These are phyloP conservation scores for Suhomyces guaymorum DNA, from an alignment of 1,139 yeast species.

Conservation along the genomic window DNA sequence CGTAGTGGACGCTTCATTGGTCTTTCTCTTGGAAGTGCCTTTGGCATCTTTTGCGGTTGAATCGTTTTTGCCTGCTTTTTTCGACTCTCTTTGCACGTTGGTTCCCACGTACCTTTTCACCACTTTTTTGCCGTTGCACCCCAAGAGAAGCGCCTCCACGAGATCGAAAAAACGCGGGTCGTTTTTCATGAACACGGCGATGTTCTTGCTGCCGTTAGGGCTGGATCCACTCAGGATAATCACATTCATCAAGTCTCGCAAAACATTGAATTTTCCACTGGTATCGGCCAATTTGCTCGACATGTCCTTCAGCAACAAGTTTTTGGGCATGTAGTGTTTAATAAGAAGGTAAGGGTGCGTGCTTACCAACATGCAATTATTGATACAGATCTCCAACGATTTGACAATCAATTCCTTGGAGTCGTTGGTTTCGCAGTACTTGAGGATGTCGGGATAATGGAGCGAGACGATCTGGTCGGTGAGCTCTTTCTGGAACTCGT, in stretches of 20 bases:
- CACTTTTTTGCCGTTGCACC: slow-evolving; percentile 56
- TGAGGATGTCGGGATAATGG: slow-evolving; percentile 86
- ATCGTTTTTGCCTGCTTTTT: slow-evolving; percentile 22
- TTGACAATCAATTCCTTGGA: slow-evolving; percentile 61
- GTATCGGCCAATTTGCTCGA: slow-evolving; percentile 75
- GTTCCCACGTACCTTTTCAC: slow-evolving; percentile 71
- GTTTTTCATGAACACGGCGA: slow-evolving; percentile 42
- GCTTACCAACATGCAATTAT: slow-evolving; percentile 75
- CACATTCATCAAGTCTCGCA: slow-evolving; percentile 58
- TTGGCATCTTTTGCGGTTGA: slow-evolving; percentile 13
- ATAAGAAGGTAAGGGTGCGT: slow-evolving; percentile 88
- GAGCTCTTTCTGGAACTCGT: slow-evolving; percentile 83
- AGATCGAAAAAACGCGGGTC: slow-evolving; percentile 61
- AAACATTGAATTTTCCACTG: slow-evolving; percentile 79
- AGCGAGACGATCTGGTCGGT: slow-evolving; percentile 92
- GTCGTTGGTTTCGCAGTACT: slow-evolving; percentile 74
- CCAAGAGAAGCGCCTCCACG: slow-evolving; percentile 72
- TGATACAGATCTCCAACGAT: slow-evolving; percentile 69
- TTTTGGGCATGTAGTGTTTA: slow-evolving; percentile 84
- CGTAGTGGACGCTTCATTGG: slow-evolving; percentile 20
- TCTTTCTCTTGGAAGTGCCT: slow-evolving; percentile 15
- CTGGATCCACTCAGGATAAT: slow-evolving; percentile 41
- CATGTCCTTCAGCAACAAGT: slow-evolving; percentile 72
- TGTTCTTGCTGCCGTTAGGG: slow-evolving; percentile 42
- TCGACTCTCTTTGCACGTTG: slow-evolving; percentile 43